These are phyloP conservation scores for Cladosporium sp. DNA, from an alignment of 2,329 filamentous ascomycete genomes.

Conservation along the genomic window DNA sequence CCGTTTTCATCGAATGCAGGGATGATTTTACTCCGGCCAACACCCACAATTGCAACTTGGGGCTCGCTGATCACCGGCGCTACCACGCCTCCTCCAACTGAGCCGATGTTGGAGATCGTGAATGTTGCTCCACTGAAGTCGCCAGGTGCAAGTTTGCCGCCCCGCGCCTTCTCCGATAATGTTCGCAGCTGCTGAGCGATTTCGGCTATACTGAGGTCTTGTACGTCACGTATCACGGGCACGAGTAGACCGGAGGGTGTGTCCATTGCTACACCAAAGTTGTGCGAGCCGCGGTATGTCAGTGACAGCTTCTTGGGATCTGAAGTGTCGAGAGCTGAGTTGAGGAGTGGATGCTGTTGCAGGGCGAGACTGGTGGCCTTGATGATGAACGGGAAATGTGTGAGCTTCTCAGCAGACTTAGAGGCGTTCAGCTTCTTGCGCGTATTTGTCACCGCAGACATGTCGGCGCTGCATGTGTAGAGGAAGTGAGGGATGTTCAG, in stretches of 20 bases:
- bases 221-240: slow-evolving; percentile 83
- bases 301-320: slow-evolving; percentile 64
- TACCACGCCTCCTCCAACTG: slow-evolving; percentile 86
- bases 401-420: slow-evolving; percentile 56
- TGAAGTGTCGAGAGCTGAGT: slow-evolving; percentile 68
- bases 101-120: slow-evolving; percentile 94
- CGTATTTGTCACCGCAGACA: slow-evolving; percentile 66
- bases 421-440: slow-evolving; percentile 68
- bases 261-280: slow-evolving; percentile 94
- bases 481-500: slow-evolving; percentile 91
- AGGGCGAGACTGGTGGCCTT: slow-evolving; percentile 89
- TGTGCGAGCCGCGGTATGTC: slow-evolving; percentile 75
- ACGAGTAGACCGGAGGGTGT: slow-evolving; percentile 83
- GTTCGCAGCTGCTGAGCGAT: slow-evolving; percentile 71
- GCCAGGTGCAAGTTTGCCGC: slow-evolving; percentile 65
- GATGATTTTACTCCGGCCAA: slow-evolving; percentile 73
- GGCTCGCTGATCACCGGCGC: slow-evolving; percentile 84
- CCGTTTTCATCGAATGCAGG: slow-evolving; percentile 63
- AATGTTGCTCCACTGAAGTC: slow-evolving; percentile 86
- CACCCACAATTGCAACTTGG: slow-evolving; percentile 85
- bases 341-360: slow-evolving; percentile 75
- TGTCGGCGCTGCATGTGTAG: slow-evolving; percentile 84
- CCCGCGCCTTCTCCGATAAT: slow-evolving; percentile 64
- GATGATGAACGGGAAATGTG: slow-evolving; percentile 89
- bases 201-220: slow-evolving; percentile 65